Base-by-base conservation (phyloP, 306 rosid genomes). In the Quercus engelmannii region DNA sequence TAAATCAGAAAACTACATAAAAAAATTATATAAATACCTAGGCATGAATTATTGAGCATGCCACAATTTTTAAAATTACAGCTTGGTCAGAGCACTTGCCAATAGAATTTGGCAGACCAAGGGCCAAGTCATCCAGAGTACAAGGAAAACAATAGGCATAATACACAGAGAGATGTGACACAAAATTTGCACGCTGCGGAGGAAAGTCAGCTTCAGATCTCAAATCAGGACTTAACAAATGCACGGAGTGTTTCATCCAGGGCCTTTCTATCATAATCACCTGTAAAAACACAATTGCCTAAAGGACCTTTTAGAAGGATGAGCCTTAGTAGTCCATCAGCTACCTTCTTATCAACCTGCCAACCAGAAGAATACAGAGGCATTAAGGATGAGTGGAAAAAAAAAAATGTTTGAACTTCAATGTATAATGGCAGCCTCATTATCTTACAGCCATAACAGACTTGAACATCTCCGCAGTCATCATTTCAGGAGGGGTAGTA, bases 281-380 rank as follows among this genome's bases (percentile, higher is more conserved):
- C 93, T 0, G 98, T 93, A 83, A 96, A 93, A 79, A 93, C 93
- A 19, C 97, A 96, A 77, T 88, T 93, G 10, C 99, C 98, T 30
- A 93, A 87, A 83, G 98, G 89, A 80, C 99, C 99, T 81, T 86
- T 93, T 55, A 93, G 86, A 81, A 96, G 97, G 77, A 91, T 88
- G 76, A 96, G 98, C 73, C 98, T 87, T 46, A 91, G 89, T 69
- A 96, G 84, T 52, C 99, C 98, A 71, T 93, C 98, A 55, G 98
- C 99, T 35, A 96, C 98, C 89, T 93, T 96, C 88, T 93, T 90
- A 83, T 93, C 99, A 25, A 96, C 94, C 97, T 96, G 91, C 78
- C 76, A 84, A 61, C 69, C 83, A 54, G 63, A 81, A 69, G 28
- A 81, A 82, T 74, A 74, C 17, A 73, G 76, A 79, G 38, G 23